Conservation (phyloP, 2,329 filamentous ascomycete species). For the Rutstroemia sp. region DNA sequence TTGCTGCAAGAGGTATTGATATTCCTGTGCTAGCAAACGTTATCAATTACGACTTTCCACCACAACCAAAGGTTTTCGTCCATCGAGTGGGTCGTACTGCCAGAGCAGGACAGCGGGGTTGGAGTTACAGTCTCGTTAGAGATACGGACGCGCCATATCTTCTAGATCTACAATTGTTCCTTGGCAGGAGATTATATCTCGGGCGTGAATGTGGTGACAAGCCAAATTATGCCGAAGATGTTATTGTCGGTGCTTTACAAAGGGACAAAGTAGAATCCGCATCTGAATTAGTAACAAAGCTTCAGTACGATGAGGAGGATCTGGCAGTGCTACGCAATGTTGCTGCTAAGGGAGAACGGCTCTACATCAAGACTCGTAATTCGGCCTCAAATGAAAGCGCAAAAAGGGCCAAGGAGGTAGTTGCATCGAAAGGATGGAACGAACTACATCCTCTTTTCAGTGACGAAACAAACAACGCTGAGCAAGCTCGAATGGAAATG, state of each 20-base stretch:
- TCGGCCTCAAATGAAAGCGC: constrained; percentile 86
- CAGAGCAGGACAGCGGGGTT: constrained; percentile 83
- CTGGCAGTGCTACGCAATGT: constrained; percentile 64
- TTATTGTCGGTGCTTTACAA: constrained; percentile 71
- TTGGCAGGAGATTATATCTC: constrained; percentile 74
- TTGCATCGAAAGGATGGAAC: constrained; percentile 61
- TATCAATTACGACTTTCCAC: constrained; percentile 97
- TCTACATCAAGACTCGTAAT: constrained; percentile 85
- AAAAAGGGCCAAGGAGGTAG: constrained; percentile 74
- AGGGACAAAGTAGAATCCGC: constrained; percentile 67
- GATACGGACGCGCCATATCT: constrained; percentile 88
- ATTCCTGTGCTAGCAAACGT: constrained; percentile 94
- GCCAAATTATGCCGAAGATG: constrained; percentile 70
- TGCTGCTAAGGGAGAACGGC: constrained; percentile 79
- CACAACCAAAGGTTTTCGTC: constrained; percentile 93
- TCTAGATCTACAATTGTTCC: constrained; percentile 87
- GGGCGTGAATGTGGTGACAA: constrained; percentile 55
- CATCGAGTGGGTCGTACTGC: constrained; percentile 95
- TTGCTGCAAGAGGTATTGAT: constrained; percentile 95
- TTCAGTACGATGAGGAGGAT: constrained; percentile 69
- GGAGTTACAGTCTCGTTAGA: constrained; percentile 89
- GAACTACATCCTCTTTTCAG: constrained; percentile 78
- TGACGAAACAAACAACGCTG: constrained; percentile 54
- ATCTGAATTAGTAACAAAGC: constrained; percentile 76
- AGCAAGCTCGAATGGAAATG: constrained; percentile 76